phyloP scores from a whole-genome alignment of 768 basidiomycete genomes.

The Scleroderma citrinum region DNA sequence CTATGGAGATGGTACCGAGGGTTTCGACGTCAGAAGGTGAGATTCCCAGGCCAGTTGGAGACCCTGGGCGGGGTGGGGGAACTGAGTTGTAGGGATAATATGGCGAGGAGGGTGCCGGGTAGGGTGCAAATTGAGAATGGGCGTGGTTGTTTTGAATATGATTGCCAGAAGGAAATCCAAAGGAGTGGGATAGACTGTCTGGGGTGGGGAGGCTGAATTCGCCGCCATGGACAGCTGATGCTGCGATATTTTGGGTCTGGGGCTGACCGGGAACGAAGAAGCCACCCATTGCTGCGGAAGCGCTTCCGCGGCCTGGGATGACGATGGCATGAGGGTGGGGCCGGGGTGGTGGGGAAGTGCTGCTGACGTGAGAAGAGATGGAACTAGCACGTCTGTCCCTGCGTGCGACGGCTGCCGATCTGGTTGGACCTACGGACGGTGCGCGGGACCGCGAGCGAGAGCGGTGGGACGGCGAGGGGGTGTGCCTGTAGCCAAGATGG shows the following conservation, averaged over 20 bases:
- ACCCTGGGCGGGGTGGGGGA: constrained; percentile 4
- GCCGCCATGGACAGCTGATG: constrained; percentile 8
- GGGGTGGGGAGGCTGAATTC: constrained; percentile 44
- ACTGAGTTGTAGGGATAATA: constrained; percentile 22
- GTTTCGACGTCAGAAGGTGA: constrained; percentile 23
- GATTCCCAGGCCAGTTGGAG: constrained; percentile 19
- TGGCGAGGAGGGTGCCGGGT: constrained; percentile 26
- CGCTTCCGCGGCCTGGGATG: constrained; percentile 44
- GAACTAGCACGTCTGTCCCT: constrained; percentile 52
- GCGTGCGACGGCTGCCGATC: constrained; percentile 42
- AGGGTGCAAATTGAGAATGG: constrained; percentile 13
- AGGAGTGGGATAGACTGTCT: constrained; percentile 29
- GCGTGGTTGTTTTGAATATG: constrained; percentile 28
- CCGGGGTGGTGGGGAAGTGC: constrained; percentile 42
- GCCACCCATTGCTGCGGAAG: constrained; percentile 23
- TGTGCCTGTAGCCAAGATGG: constrained; percentile 20
- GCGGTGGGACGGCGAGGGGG: constrained; percentile 30
- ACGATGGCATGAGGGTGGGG: constrained; percentile 62
- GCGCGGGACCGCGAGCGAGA: constrained; percentile 40
- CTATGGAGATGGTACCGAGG: constrained; percentile 12
- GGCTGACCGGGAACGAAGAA: constrained; percentile 26
- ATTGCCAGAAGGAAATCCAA: constrained; percentile 18
- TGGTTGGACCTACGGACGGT: constrained; percentile 43
- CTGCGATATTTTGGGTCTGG: constrained; percentile 6
- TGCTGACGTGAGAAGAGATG: constrained; percentile 50